Percentiles rank a stretch among this genome's conserved stretches.
phyloP scores from a whole-genome alignment of 78 protist species.

The Dictyostelium citrinum region DNA sequence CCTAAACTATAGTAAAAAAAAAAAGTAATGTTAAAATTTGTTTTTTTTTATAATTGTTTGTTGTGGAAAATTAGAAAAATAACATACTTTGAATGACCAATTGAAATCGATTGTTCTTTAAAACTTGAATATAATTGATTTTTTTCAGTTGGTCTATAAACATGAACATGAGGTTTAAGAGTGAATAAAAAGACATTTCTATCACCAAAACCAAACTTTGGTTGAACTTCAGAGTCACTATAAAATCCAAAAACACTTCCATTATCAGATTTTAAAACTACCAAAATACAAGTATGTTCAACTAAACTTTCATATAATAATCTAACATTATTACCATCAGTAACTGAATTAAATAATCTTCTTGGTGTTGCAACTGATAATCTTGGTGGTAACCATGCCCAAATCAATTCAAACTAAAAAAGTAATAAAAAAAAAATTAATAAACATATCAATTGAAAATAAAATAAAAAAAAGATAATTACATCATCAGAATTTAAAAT shows the following conservation, averaged over 20 bases:
- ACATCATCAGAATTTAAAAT: slow-evolving; percentile 43
- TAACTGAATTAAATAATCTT: slow-evolving; percentile 2
- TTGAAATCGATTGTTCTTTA: background rate
- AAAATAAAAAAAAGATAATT: background rate
- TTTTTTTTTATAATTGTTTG: too few relatives aligned
- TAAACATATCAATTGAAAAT: background rate
- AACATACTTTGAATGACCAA: slow-evolving; percentile 20
- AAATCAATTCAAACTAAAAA: slow-evolving; percentile 43
- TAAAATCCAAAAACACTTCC: slow-evolving; percentile 51
- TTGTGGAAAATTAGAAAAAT: background rate
- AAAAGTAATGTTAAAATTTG: too few relatives aligned
- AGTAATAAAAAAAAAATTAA: background rate
- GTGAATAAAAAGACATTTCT: slow-evolving; percentile 34
- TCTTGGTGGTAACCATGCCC: slow-evolving; percentile 70
- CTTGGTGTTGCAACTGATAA: slow-evolving; percentile 43
- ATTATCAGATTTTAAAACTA: slow-evolving; percentile 11
- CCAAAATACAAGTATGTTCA: background rate
- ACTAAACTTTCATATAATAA: background rate
- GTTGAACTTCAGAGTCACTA: slow-evolving; percentile 9
- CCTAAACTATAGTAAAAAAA: background rate
- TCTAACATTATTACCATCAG: slow-evolving; percentile 37
- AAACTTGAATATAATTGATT: slow-evolving; percentile 19
- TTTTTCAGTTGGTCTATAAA: slow-evolving; percentile 28
- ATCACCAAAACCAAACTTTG: slow-evolving; percentile 10
- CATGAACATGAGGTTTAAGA: slow-evolving; percentile 28